Evolutionary conservation across 116 monocot species (phyloP).

Genomic region (Posidonia oceanica): DNA sequence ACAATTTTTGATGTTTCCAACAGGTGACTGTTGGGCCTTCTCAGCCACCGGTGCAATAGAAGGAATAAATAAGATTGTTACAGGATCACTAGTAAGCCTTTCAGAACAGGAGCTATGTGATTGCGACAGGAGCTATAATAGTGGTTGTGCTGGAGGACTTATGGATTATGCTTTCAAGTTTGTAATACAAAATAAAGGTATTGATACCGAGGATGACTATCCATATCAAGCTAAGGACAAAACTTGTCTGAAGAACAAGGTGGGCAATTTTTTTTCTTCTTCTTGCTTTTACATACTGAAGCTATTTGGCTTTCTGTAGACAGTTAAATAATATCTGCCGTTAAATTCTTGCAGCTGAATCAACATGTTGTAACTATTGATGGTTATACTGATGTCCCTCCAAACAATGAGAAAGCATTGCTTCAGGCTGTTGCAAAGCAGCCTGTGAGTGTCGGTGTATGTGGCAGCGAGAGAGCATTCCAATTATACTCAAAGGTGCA

Average conservation of each 20-base stretch:
- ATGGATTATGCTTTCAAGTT: slow-evolving; percentile 96
- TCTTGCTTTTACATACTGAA: neutral
- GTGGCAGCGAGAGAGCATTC: slow-evolving; percentile 74
- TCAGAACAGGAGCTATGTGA: slow-evolving; percentile 94
- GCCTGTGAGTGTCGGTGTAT: slow-evolving; percentile 92
- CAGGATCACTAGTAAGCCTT: slow-evolving; percentile 80
- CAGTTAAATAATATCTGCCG: neutral
- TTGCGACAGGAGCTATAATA: slow-evolving; percentile 74
- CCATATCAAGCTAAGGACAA: slow-evolving; percentile 53
- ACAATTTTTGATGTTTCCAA: slow-evolving; percentile 8
- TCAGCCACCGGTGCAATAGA: slow-evolving; percentile 97
- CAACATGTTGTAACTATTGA: slow-evolving; percentile 72
- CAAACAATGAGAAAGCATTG: slow-evolving; percentile 59
- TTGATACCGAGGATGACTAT: slow-evolving; percentile 87
- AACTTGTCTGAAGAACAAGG: slow-evolving; percentile 70
- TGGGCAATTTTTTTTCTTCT: neutral
- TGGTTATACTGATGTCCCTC: slow-evolving; percentile 70
- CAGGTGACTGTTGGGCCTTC: slow-evolving; percentile 98
- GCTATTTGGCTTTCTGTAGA: neutral
- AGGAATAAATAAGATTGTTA: slow-evolving; percentile 91
- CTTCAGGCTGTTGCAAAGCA: slow-evolving; percentile 76
- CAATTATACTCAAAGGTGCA: slow-evolving; percentile 80
- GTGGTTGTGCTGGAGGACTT: slow-evolving; percentile 78
- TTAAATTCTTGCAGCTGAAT: slow-evolving; percentile 25
- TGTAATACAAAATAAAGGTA: slow-evolving; percentile 70